Percentiles rank a stretch among this genome's conserved stretches.
Evolutionary conservation across 1,139 yeast genomes (phyloP).

Genomic region (Yarrowia galli): DNA sequence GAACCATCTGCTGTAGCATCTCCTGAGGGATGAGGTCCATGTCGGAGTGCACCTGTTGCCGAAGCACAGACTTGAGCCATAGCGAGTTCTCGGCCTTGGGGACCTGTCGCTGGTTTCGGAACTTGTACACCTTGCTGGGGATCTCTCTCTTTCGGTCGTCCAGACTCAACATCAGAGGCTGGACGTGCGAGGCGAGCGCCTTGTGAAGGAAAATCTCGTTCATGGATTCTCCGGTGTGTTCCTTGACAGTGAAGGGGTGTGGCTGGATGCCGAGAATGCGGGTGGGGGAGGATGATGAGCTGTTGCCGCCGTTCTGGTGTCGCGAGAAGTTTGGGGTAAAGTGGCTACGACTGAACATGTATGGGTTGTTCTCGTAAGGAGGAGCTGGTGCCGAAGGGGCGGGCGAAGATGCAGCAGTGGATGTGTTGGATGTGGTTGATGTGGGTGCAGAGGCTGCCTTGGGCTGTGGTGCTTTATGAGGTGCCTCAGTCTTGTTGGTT

Average conservation of each 20-base stretch:
- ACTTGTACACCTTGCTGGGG: conserved; percentile 33
- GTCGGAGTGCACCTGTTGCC: conserved; percentile 22
- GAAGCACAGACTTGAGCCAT: conserved; percentile 35
- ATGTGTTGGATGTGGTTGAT: not conserved
- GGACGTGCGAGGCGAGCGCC: conserved; percentile 31
- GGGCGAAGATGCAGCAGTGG: conserved; percentile 10
- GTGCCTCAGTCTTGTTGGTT: conserved; percentile 1
- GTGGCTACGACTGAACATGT: conserved; percentile 24
- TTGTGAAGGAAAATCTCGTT: conserved; percentile 36
- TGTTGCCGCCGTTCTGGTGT: conserved; percentile 13
- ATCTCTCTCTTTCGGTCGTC: conserved; percentile 34
- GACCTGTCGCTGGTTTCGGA: conserved; percentile 25
- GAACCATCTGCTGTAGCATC: conserved; percentile 38
- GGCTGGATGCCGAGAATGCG: conserved; percentile 32
- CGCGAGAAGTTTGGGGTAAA: conserved; percentile 28
- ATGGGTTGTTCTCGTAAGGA: conserved; percentile 32
- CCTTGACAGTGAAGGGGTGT: conserved; percentile 30
- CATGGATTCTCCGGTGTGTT: conserved; percentile 33
- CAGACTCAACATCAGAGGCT: conserved; percentile 29
- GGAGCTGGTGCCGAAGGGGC: conserved; percentile 18
- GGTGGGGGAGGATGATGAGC: conserved; percentile 21
- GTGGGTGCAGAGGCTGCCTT: not conserved
- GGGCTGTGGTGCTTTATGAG: not conserved
- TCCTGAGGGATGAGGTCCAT: conserved; percentile 30
- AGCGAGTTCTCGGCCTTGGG: conserved; percentile 25